Evolutionary conservation across 208 protist species (phyloP).

Genomic region (Phytomonas sp.): DNA sequence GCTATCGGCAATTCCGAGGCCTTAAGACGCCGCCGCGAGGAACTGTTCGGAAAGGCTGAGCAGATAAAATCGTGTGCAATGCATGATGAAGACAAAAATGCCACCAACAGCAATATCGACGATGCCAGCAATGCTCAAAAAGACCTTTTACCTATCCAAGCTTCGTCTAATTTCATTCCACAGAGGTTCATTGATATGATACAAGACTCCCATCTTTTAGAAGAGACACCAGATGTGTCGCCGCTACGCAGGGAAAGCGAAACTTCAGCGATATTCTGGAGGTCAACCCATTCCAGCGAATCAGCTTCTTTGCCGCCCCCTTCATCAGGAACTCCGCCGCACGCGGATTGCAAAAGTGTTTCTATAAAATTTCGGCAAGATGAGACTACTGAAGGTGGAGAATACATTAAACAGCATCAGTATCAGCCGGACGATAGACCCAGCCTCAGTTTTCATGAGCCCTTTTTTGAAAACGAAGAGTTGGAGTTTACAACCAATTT

Average conservation of each 20-base stretch:
- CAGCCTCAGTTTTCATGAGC: conserved; percentile 16
- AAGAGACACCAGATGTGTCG: background rate
- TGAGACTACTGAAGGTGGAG: background rate
- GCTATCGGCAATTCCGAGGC: conserved; percentile 38
- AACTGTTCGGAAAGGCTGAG: conserved; percentile 28
- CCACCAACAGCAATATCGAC: background rate
- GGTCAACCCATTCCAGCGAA: background rate
- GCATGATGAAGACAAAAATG: background rate
- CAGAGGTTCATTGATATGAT: background rate
- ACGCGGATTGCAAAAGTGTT: background rate
- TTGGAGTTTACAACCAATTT: conserved; percentile 72
- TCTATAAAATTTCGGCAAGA: background rate
- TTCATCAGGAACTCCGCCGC: background rate
- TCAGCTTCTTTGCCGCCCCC: background rate
- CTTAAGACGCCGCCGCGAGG: conserved; percentile 39
- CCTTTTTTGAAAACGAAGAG: conserved; percentile 37
- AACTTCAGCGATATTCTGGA: background rate
- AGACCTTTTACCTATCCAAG: background rate
- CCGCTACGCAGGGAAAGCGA: background rate
- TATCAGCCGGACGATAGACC: background rate
- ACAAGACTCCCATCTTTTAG: background rate
- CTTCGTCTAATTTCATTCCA: background rate
- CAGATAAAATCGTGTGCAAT: background rate
- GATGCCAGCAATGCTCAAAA: background rate
- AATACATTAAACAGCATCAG: background rate